A percentile compares a stretch with the other conserved stretches of the same genome.
Evolutionary conservation across 2,329 filamentous ascomycete species (phyloP).

Genomic region (Exophiala alcalophila): DNA sequence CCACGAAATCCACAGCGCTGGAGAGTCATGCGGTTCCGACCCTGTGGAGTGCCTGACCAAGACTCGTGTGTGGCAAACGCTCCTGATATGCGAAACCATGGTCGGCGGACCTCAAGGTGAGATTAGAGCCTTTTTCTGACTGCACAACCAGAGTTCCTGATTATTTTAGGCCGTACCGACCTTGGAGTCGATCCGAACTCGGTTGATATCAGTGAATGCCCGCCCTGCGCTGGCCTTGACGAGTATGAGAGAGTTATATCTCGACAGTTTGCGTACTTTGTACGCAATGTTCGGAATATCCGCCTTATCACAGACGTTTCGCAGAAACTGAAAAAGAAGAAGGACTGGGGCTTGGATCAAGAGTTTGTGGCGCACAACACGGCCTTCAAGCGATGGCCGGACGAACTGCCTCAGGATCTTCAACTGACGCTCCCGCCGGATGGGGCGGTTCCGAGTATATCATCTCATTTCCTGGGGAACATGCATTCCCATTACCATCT

Average conservation of each 20-base stretch:
- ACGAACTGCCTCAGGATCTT: constrained; percentile 74
- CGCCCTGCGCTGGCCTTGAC: constrained; percentile 64
- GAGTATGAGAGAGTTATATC: constrained; percentile 74
- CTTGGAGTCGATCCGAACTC: constrained; percentile 71
- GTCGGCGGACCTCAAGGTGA: constrained; percentile 88
- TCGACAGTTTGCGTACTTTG: constrained; percentile 78
- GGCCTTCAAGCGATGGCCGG: constrained; percentile 70
- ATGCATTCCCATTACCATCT: constrained; percentile 87
- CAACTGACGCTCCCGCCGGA: constrained; percentile 73
- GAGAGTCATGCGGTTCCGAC: constrained; percentile 65
- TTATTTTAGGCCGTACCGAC: constrained; percentile 66
- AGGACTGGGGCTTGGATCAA: constrained; percentile 84
- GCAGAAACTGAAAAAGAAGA: constrained; percentile 68
- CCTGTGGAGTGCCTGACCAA: constrained; percentile 77
- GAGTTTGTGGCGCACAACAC: constrained; percentile 77
- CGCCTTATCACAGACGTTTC: constrained; percentile 74
- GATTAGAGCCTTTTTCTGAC: constrained; percentile 18
- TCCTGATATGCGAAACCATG: constrained; percentile 86
- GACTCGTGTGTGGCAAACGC: constrained; percentile 83
- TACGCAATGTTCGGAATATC: constrained; percentile 73
- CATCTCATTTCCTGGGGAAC: constrained; percentile 84
- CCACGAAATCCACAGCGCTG: constrained; percentile 70
- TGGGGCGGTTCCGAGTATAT: constrained; percentile 76
- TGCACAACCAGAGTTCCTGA: constrained; percentile 29
- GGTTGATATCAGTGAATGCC: constrained; percentile 69